phyloP scores from a whole-genome alignment of 78 protist genomes.

The Polysphondylium violaceum region DNA sequence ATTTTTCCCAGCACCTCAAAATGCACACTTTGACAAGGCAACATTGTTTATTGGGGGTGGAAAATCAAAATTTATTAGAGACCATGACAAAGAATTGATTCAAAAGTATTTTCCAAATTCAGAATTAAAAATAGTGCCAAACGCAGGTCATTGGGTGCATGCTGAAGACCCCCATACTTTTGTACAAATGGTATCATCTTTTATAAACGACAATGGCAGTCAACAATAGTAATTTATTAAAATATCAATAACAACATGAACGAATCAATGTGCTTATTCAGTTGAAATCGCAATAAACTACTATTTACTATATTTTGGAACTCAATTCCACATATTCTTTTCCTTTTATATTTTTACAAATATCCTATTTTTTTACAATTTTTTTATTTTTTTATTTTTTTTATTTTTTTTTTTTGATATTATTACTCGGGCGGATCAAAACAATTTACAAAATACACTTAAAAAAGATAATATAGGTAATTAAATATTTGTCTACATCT shows the following conservation, averaged over 20 bases:
- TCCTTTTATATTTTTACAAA: not conserved
- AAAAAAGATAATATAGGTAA: too few species aligned
- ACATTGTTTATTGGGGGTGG: conserved; percentile 53
- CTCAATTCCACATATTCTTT: too few species aligned
- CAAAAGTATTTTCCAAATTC: conserved; percentile 38
- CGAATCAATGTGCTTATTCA: not conserved
- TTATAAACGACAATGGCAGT: conserved; percentile 17
- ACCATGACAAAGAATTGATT: conserved; percentile 6
- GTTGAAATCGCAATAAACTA: too few species aligned
- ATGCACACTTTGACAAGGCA: not conserved
- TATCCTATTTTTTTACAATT: not conserved
- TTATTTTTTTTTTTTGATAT: too few species aligned
- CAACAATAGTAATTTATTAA: not conserved
- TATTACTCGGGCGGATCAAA: too few species aligned
- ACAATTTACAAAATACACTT: too few species aligned
- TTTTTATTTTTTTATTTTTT: too few species aligned
- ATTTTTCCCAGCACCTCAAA: conserved; percentile 9
- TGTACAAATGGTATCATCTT: not conserved
- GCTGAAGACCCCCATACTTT: conserved; percentile 49
- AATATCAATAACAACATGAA: too few species aligned
- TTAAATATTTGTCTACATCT: too few species aligned
- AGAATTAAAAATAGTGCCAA: not conserved
- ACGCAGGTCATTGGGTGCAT: conserved; percentile 69
- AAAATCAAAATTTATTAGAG: conserved; percentile 27
- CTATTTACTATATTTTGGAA: too few species aligned